Base-by-base conservation (phyloP, 176 grass and related monocot species). In the Pontederia crassipes region DNA sequence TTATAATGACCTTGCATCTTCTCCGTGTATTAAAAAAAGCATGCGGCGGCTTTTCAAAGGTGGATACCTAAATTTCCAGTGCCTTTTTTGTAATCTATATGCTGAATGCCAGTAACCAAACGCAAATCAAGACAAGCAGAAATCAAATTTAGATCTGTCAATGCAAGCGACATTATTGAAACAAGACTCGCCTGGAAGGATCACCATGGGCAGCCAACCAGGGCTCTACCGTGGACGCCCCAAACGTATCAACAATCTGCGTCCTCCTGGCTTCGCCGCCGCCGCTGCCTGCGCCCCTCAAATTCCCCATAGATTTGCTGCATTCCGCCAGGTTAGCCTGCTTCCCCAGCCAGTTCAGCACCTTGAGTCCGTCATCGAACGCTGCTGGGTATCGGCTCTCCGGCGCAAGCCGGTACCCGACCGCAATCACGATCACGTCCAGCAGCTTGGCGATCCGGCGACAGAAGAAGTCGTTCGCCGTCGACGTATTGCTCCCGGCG, bases 131-230 rank as follows among this genome's bases (percentile, higher is more conserved):
- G 32, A 24, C 20, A 24, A 24, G 1, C 20, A 24, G 20, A 24
- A 24, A 24, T 24, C 20, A 24, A 24, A 24, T 1, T 24, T 24
- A 24, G 20, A 40, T 40, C 32, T 40, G 6, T 40, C 32, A 40
- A 40, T 40, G 32, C 32, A 40, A 40, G 32, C 32, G 6, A 40
- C 32, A 40, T 40, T 40, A 40, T 40, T 40, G 32, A 40, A 40
- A 40, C 32, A 40, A 40, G 32, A 50, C 48, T 65, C 62, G 84
- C 89, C 89, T 93, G 28, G 89, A 93, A 53, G 84, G 83, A 87
- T 93, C 89, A 18, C 77, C 89, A 75, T 93, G 89, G 26, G 89
- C 80, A 0, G 89, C 89, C 17, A 93, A 64, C 89, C 89, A 93
- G 13, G 89, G 89, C 48, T 93, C 89, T 9, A 93, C 78, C 78